Conservation (phyloP, 2,329 filamentous ascomycete genomes). For the Endocalyx cinctus region DNA sequence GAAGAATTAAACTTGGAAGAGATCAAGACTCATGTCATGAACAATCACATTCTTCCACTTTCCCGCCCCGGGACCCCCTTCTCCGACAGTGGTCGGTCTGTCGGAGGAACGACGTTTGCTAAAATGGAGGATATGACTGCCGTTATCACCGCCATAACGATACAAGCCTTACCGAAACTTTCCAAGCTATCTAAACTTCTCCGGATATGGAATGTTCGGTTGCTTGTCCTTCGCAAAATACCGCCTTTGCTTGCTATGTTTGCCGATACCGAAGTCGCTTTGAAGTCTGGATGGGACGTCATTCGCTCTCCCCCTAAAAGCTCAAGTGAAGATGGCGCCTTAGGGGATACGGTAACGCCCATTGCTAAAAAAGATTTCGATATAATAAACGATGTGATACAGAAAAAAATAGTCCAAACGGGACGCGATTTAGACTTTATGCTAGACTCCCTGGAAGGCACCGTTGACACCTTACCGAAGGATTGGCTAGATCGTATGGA, state of each 20-base stretch:
- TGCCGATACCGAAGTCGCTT: slow-evolving; percentile 58
- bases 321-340: slow-evolving; percentile 2
- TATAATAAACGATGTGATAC: slow-evolving; percentile 59
- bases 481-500: slow-evolving; percentile 87
- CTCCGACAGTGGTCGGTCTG: slow-evolving; percentile 37
- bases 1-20: slow-evolving; percentile 74
- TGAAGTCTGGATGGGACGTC: slow-evolving; percentile 63
- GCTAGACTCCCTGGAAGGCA: slow-evolving; percentile 80
- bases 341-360: slow-evolving; percentile 15
- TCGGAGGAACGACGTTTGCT: slow-evolving; percentile 49
- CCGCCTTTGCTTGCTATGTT: slow-evolving; percentile 65
- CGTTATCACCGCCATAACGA: slow-evolving; percentile 81
- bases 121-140: slow-evolving; percentile 86
- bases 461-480: slow-evolving; percentile 78
- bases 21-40: slow-evolving; percentile 81
- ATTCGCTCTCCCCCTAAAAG: slow-evolving; percentile 34
- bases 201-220: slow-evolving; percentile 70
- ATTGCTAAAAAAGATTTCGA: slow-evolving; percentile 45
- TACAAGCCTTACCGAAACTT: slow-evolving; percentile 82
- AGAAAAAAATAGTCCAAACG: slow-evolving; percentile 63
- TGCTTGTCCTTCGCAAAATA: slow-evolving; percentile 69
- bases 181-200: slow-evolving; percentile 70
- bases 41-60: slow-evolving; percentile 66
- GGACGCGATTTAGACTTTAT: slow-evolving; percentile 76
- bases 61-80: slow-evolving; percentile 48